Base-by-base conservation (phyloP, 176 grass and related monocot species). In the Oryza punctata region DNA sequence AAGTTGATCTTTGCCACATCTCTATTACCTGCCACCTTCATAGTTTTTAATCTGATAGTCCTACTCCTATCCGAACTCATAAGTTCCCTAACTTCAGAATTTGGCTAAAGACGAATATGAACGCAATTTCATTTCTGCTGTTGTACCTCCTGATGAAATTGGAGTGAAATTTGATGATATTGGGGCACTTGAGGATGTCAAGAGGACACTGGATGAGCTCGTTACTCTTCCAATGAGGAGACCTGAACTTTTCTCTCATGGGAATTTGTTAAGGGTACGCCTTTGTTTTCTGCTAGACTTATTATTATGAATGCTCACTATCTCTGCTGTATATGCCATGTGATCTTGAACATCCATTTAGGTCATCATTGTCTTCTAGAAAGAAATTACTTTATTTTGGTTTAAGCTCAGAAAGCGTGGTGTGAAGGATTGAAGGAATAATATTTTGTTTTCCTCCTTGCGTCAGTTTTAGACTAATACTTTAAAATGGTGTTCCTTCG, bases 81-180 rank as follows among this genome's bases (percentile, higher is more conserved):
- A 71, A 71, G 50, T 35, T 76, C 43, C 23, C 3, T 76, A 73
- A 75, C 80, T 86, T 74, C 85, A 97, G 95, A 84, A 83, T 88
- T 84, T 94, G 79, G 89, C 92, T 41, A 97, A 94, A 86, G 95
- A 97, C 65, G 95, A 97, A 68, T 97, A 89, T 47, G 95, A 97
- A 84, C 88, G 88, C 69, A 91, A 94, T 84, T 97, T 97, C 63
- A 81, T 97, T 81, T 93, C 92, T 40, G 91, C 95, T 37, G 90
- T 97, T 75, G 90, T 97, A 64, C 92, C 95, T 49, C 78, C 95
- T 67, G 89, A 91, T 85, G 95, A 97, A 91, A 86, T 97, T 87
- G 95, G 95, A 52, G 95, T 97, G 65, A 97, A 91, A 84, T 97
- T 97, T 70, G 95, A 97, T 76, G 92, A 97, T 89, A 86, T 97